phyloP scores from a whole-genome alignment of 139 green algal species.

The Chlorokybus atmophyticus region DNA sequence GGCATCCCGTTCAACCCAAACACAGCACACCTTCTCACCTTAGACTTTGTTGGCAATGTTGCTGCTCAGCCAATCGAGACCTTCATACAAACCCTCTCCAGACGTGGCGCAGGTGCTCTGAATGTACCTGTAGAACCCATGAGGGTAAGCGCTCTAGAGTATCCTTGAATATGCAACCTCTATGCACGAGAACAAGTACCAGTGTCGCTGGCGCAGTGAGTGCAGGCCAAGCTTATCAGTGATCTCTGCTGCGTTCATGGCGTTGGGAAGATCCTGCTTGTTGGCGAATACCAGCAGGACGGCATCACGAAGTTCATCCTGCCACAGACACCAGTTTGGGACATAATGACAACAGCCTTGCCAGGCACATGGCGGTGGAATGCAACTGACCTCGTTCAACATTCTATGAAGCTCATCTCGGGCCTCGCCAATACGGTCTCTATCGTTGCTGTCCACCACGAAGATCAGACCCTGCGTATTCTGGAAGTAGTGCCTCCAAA shows the following conservation, averaged over 20 bases:
- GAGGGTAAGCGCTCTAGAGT: not conserved
- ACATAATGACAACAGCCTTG: not conserved
- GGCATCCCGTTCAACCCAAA: no score
- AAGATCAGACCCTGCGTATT: conserved; percentile 98
- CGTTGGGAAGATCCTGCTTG: conserved; percentile 99
- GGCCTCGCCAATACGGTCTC: conserved; percentile 85
- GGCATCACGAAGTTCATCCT: conserved; percentile 72
- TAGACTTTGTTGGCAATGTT: conserved; percentile 28
- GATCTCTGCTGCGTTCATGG: conserved; percentile 98
- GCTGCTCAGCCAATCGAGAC: conserved; percentile 87
- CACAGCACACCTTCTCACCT: no score
- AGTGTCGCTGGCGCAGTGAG: conserved; percentile 85
- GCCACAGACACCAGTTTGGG: no score
- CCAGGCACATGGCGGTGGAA: not conserved
- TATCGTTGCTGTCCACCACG: conserved; percentile 95
- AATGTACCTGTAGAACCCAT: conserved; percentile 65
- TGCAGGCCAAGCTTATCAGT: conserved; percentile 97
- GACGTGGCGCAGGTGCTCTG: conserved; percentile 89
- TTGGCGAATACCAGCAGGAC: conserved; percentile 97
- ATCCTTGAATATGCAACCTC: not conserved
- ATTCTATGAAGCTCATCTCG: conserved; percentile 96
- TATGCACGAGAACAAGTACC: conserved; percentile 58
- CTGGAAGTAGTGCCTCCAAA: conserved; percentile 98
- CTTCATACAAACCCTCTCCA: conserved; percentile 95
- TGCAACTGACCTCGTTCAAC: conserved; percentile 76